phyloP scores from a whole-genome alignment of 805 yeast species.

The Candida succiphila region DNA sequence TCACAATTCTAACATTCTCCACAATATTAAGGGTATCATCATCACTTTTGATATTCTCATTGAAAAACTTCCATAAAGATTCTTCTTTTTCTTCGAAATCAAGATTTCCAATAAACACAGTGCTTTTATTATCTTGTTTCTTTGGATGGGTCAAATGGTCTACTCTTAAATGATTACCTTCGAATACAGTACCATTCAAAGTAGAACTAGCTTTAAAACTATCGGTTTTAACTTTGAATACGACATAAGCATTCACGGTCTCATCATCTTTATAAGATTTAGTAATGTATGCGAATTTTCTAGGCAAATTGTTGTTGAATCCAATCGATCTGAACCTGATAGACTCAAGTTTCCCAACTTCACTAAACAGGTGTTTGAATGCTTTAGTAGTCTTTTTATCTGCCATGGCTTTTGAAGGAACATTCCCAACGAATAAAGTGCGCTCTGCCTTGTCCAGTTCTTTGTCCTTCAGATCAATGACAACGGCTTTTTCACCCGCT shows the following conservation, averaged over 20 bases:
- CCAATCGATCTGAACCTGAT: constrained; percentile 89
- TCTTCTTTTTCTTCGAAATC: constrained; percentile 93
- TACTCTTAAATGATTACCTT: constrained; percentile 72
- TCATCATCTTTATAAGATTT: constrained; percentile 70
- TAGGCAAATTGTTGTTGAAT: constrained; percentile 76
- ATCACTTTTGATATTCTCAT: constrained; percentile 25
- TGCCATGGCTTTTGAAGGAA: constrained; percentile 54
- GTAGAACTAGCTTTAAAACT: constrained; percentile 33
- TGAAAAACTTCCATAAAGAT: constrained; percentile 74
- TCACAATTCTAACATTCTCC: constrained; percentile 80
- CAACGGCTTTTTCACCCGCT: constrained; percentile 26
- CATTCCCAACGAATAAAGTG: constrained; percentile 84
- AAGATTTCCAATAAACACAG: constrained; percentile 87
- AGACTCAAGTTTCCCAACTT: constrained; percentile 52
- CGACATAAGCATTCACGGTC: constrained; percentile 82
- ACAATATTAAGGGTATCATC: constrained; percentile 33
- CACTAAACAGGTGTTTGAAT: constrained; percentile 54
- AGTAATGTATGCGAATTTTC: constrained; percentile 83
- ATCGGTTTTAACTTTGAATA: constrained; percentile 46
- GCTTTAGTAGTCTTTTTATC: constrained; percentile 49
- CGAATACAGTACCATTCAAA: constrained; percentile 61
- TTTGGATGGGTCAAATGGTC: constrained; percentile 93
- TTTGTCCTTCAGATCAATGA: constrained; percentile 50
- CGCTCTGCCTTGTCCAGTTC: constrained; percentile 77
- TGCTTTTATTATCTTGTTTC: constrained; percentile 71